Evolutionary conservation across 257 asterid genomes (phyloP).

Genomic region (Capsicum baccatum): DNA sequence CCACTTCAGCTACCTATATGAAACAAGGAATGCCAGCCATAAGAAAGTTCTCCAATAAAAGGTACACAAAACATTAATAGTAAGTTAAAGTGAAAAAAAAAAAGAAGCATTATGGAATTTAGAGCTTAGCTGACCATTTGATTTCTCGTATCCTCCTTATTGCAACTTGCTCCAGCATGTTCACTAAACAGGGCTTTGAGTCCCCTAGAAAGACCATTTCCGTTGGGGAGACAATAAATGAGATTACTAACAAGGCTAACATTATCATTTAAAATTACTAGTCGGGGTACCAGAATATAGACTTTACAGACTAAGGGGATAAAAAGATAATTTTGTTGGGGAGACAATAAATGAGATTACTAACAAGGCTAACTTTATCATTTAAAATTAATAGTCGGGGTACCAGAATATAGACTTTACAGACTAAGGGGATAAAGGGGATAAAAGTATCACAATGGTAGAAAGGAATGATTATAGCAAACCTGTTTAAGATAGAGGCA

Average conservation of each 20-base stretch:
- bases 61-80: background rate
- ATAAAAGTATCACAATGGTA: background rate
- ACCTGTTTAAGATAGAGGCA: conserved; percentile 27
- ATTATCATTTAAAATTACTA: background rate
- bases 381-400: background rate
- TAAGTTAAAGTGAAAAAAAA: conserved; percentile 15
- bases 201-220: conserved; percentile 45
- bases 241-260: background rate
- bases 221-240: conserved; percentile 15
- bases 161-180: conserved; percentile 46
- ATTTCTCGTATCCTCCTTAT: conserved; percentile 51
- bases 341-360: background rate
- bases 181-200: conserved; percentile 50
- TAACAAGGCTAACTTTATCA: background rate
- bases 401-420: background rate
- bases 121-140: conserved; percentile 49
- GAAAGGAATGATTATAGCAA: conserved; percentile 10
- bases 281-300: background rate
- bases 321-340: conserved; percentile 11
- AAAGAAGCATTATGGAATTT: conserved; percentile 16
- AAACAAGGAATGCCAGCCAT: conserved; percentile 29
- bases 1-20: conserved; percentile 55
- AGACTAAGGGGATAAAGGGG: background rate
- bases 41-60: conserved; percentile 5
- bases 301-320: background rate